Evolutionary conservation across 768 basidiomycete species (phyloP).

Genomic region (Termitomyces sp.): DNA sequence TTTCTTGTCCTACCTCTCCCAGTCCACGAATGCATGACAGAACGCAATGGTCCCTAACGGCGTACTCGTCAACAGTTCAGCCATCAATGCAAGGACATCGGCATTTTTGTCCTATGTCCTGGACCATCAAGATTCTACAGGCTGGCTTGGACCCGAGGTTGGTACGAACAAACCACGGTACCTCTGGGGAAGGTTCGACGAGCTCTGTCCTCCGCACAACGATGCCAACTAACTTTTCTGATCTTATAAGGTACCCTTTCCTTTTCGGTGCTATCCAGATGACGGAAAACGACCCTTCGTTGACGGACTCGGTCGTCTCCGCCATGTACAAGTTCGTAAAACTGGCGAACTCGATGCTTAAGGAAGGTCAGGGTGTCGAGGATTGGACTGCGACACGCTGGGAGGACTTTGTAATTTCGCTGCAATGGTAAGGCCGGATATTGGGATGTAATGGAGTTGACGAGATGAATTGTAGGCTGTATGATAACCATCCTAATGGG

Average conservation of each 20-base stretch:
- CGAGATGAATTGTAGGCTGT: conserved; percentile 31
- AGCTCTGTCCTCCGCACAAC: neutral
- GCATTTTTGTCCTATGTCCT: conserved; percentile 47
- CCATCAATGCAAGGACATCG: conserved; percentile 40
- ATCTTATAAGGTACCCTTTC: conserved; percentile 42
- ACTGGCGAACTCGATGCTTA: conserved; percentile 50
- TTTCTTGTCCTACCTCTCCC: neutral
- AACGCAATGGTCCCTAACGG: conserved; percentile 54
- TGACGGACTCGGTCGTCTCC: conserved; percentile 40
- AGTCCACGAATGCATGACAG: conserved; percentile 17
- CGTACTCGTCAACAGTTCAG: conserved; percentile 38
- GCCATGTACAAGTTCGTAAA: conserved; percentile 49
- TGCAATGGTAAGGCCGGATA: conserved; percentile 43
- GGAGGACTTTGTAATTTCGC: conserved; percentile 52
- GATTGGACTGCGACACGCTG: conserved; percentile 50
- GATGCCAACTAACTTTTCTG: neutral
- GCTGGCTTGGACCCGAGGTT: conserved; percentile 54
- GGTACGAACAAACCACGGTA: conserved; percentile 48
- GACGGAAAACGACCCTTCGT: conserved; percentile 39
- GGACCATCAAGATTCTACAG: conserved; percentile 45
- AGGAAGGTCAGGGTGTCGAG: conserved; percentile 47
- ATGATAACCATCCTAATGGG: conserved; percentile 46
- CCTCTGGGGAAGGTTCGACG: conserved; percentile 42
- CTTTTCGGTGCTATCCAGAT: conserved; percentile 57
- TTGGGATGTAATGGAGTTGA: neutral